A percentile compares a stretch with the other conserved stretches of the same genome.
phyloP scores from a whole-genome alignment of 768 basidiomycete species.

The Lentinula guzmanii region DNA sequence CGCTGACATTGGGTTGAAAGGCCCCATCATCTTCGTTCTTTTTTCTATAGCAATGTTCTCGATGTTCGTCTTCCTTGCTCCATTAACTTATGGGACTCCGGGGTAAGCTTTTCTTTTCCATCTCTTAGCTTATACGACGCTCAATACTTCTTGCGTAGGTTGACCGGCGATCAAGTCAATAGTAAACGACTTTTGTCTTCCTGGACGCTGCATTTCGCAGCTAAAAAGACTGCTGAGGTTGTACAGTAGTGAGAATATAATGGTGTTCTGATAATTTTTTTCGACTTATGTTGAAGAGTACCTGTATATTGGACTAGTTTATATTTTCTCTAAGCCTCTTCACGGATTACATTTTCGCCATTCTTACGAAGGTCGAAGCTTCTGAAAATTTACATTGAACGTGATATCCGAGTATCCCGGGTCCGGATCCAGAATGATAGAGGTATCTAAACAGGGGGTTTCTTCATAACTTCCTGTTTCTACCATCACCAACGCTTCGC shows the following conservation, averaged over 20 bases:
- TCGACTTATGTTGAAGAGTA: neutral
- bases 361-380: too few species aligned
- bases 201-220: slow-evolving; percentile 94
- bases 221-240: slow-evolving; percentile 47
- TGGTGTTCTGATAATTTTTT: neutral
- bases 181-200: slow-evolving; percentile 74
- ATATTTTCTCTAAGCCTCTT: neutral
- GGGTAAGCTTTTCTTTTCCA: slow-evolving; percentile 52
- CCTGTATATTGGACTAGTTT: neutral
- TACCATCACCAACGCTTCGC: neutral
- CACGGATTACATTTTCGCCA: neutral
- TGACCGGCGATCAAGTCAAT: slow-evolving; percentile 84
- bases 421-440: too few species aligned
- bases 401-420: too few species aligned
- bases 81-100: slow-evolving; percentile 94
- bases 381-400: too few species aligned
- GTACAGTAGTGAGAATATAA: neutral
- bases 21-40: slow-evolving; percentile 53
- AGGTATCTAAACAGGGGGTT: neutral
- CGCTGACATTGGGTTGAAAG: slow-evolving; percentile 75
- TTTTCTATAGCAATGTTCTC: slow-evolving; percentile 57
- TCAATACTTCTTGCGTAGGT: slow-evolving; percentile 32
- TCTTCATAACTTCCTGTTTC: neutral
- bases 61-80: slow-evolving; percentile 72
- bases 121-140: slow-evolving; percentile 8